phyloP scores from a whole-genome alignment of 768 basidiomycete species.

The Leccinum imitatum region DNA sequence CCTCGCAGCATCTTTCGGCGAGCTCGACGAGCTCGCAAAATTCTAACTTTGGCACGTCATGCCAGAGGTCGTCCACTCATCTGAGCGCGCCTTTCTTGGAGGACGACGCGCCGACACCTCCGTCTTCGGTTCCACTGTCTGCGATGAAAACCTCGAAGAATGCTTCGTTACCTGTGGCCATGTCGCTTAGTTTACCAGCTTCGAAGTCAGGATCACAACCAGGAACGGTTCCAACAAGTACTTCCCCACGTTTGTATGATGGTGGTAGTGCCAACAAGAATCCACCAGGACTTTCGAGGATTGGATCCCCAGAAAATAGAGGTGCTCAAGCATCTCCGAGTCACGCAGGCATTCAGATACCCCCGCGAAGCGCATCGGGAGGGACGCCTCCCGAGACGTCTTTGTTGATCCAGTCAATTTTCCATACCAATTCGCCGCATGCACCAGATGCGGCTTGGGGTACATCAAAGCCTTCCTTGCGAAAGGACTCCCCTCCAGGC shows the following conservation, averaged over 20 bases:
- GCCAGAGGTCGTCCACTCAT: slow-evolving; percentile 12
- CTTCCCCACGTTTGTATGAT: slow-evolving; percentile 12
- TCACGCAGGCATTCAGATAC: slow-evolving; percentile 1
- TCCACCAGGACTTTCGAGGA: slow-evolving; percentile 15
- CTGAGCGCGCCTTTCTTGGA: slow-evolving; percentile 14
- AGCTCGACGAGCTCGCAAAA: slow-evolving; percentile 8
- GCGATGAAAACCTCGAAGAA: slow-evolving; percentile 6
- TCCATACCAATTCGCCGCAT: slow-evolving; percentile 7
- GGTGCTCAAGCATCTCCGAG: slow-evolving; percentile 8
- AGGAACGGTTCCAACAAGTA: slow-evolving; percentile 7
- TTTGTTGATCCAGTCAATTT: slow-evolving; percentile 18
- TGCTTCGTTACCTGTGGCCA: slow-evolving; percentile 14
- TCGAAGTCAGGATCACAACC: slow-evolving; percentile 12
- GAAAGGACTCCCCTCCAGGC: slow-evolving; percentile 7
- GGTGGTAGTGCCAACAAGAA: slow-evolving; percentile 1
- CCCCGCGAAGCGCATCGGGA: slow-evolving; percentile 8
- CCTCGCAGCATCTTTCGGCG: slow-evolving; percentile 13
- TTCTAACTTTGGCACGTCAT: slow-evolving; percentile 6
- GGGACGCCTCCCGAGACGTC: slow-evolving; percentile 8
- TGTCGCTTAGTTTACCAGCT: slow-evolving; percentile 18
- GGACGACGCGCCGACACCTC: slow-evolving; percentile 16
- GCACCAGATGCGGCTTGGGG: slow-evolving; percentile 16
- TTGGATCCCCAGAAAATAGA: slow-evolving; percentile 20
- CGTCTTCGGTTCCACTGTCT: slow-evolving; percentile 7
- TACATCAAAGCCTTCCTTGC: slow-evolving; percentile 15